Percentiles rank a stretch among this genome's conserved stretches.
These are phyloP conservation scores for Epithemia pelagica DNA, from an alignment of 108 stramenopile genomes.

Conservation along the genomic window DNA sequence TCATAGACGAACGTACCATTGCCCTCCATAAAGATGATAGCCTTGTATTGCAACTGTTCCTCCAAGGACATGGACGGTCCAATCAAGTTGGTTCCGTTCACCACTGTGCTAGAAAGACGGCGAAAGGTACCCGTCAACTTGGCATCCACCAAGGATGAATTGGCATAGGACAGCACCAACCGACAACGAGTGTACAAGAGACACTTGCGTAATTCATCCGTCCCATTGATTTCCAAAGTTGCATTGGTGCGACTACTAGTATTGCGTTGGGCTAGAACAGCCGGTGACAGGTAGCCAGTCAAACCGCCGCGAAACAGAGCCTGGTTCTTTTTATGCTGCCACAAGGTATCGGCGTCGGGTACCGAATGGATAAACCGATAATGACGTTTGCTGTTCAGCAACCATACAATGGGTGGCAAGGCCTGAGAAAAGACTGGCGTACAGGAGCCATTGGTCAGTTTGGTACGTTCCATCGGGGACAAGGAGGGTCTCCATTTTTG, in stretches of 20 bases:
- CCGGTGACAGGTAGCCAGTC: background rate
- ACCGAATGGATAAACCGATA: background rate
- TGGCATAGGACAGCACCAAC: slow-evolving; percentile 6
- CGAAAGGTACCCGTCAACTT: background rate
- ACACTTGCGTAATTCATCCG: background rate
- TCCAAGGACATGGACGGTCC: slow-evolving; percentile 22
- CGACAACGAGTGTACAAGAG: slow-evolving; percentile 5
- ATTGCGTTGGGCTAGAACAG: background rate
- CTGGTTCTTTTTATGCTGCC: slow-evolving; percentile 12
- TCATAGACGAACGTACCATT: slow-evolving; percentile 19
- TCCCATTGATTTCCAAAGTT: background rate
- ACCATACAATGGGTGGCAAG: slow-evolving; percentile 12
- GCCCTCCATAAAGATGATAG: slow-evolving; percentile 33
- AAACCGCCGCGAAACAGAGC: slow-evolving; percentile 21
- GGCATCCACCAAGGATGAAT: slow-evolving; percentile 12
- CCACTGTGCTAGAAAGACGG: background rate
- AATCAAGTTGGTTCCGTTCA: slow-evolving; percentile 24
- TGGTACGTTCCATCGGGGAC: background rate
- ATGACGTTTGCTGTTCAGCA: slow-evolving; percentile 12
- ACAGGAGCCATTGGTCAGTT: background rate
- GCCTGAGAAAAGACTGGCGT: background rate
- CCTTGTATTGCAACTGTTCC: slow-evolving; percentile 36
- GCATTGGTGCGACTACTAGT: background rate
- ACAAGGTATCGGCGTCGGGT: slow-evolving; percentile 14
- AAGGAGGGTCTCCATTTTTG: background rate